These are phyloP conservation scores for Ascoidea rubescens DNA, from an alignment of 805 yeast species.

Conservation along the genomic window DNA sequence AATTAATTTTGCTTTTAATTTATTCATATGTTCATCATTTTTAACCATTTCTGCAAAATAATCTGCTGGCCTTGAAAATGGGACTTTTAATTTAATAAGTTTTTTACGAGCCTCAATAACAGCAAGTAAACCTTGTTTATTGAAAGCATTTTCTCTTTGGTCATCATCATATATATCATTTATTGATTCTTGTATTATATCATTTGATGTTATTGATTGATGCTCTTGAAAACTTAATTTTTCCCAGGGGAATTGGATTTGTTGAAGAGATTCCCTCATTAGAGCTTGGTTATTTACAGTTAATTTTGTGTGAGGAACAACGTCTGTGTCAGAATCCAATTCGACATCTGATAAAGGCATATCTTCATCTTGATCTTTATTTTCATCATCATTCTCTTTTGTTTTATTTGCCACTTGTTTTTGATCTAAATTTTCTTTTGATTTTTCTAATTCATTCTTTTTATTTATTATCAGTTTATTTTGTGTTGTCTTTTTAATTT, in stretches of 20 bases:
- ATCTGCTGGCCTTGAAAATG: conserved; percentile 87
- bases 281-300: conserved; percentile 87
- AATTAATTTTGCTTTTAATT: conserved; percentile 66
- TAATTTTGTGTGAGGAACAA: conserved; percentile 81
- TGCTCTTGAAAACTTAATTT: conserved; percentile 74
- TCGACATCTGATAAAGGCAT: conserved; percentile 85
- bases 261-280: conserved; percentile 48
- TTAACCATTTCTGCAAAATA: conserved; percentile 98
- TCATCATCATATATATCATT: conserved; percentile 91
- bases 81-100: conserved; percentile 56
- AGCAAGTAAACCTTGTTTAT: conserved; percentile 85
- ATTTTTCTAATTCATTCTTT: conserved; percentile 12
- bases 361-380: conserved; percentile 56
- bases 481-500: conserved; percentile 21
- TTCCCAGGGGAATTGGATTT: conserved; percentile 45
- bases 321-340: conserved; percentile 86
- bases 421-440: conserved; percentile 24
- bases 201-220: conserved; percentile 52
- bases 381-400: conserved; percentile 41
- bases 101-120: conserved; percentile 57
- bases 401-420: conserved; percentile 31
- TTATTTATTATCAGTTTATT: conserved; percentile 30
- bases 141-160: conserved; percentile 88
- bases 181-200: conserved; percentile 48
- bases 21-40: conserved; percentile 96